Percentiles rank a stretch among this genome's conserved stretches.
Conservation (phyloP, 805 yeast species). For the Danielia oregonensis region DNA sequence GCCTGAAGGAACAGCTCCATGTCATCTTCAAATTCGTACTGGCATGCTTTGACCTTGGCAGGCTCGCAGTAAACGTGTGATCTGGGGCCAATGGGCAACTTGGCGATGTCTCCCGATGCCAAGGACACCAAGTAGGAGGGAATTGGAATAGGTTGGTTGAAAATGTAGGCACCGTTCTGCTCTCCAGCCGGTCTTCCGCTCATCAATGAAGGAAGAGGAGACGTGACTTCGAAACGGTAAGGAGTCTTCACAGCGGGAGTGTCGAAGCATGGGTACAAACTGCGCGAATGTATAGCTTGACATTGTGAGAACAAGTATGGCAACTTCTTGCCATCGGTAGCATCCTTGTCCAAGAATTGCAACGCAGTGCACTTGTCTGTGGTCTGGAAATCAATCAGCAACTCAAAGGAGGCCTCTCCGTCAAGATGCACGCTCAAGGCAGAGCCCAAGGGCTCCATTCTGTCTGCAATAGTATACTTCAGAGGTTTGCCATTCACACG, state of each 20-base stretch:
- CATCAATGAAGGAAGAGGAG: slow-evolving; percentile 67
- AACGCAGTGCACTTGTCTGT: slow-evolving; percentile 77
- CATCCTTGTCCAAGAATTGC: slow-evolving; percentile 75
- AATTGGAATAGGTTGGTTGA: slow-evolving; percentile 75
- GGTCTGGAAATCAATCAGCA: slow-evolving; percentile 58
- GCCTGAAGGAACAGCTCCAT: slow-evolving; percentile 74
- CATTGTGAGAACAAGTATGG: slow-evolving; percentile 85
- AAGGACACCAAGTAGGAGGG: slow-evolving; percentile 82
- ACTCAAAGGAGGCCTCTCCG: slow-evolving; percentile 13
- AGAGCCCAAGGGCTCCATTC: slow-evolving; percentile 58
- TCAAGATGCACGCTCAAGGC: slow-evolving; percentile 38
- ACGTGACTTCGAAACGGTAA: slow-evolving; percentile 53
- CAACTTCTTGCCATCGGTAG: slow-evolving; percentile 65
- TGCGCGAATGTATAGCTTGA: slow-evolving; percentile 88
- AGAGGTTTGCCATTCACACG: slow-evolving; percentile 37
- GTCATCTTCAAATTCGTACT: slow-evolving; percentile 77
- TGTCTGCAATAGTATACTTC: slow-evolving; percentile 31
- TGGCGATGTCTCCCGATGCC: slow-evolving; percentile 75
- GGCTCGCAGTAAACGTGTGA: slow-evolving; percentile 83
- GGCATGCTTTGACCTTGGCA: slow-evolving; percentile 57
- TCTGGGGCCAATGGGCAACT: slow-evolving; percentile 77
- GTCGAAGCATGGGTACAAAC: slow-evolving; percentile 86
- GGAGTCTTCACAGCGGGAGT: slow-evolving; percentile 81
- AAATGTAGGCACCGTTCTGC: slow-evolving; percentile 38
- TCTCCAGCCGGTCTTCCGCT: slow-evolving; percentile 51